Evolutionary conservation across 768 basidiomycete species (phyloP).

Genomic region (Suillus discolor): DNA sequence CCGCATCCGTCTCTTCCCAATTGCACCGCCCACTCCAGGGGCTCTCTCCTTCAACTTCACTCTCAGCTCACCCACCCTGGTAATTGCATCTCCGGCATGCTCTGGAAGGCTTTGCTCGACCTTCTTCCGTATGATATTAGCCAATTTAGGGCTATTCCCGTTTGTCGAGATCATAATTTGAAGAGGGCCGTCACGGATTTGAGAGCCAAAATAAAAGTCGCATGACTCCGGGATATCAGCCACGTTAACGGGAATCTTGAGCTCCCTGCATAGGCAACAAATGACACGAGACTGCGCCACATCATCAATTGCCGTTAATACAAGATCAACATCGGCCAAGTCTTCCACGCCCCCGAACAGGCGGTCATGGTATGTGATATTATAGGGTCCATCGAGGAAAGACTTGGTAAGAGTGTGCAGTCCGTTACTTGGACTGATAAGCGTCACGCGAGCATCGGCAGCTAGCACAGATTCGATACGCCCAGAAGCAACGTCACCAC

Average conservation of each 20-base stretch:
- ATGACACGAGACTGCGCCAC: slow-evolving; percentile 72
- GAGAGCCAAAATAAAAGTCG: slow-evolving; percentile 98
- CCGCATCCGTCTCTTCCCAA: slow-evolving; percentile 82
- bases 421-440: slow-evolving; percentile 72
- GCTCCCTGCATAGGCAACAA: slow-evolving; percentile 63
- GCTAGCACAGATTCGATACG: slow-evolving; percentile 84
- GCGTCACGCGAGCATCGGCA: slow-evolving; percentile 75
- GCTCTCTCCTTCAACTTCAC: slow-evolving; percentile 73
- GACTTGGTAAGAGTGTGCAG: slow-evolving; percentile 61
- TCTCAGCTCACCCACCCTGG: slow-evolving; percentile 77
- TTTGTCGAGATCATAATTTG: slow-evolving; percentile 97
- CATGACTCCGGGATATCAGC: slow-evolving; percentile 95
- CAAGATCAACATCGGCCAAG: slow-evolving; percentile 75
- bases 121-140: slow-evolving; percentile 74
- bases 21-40: slow-evolving; percentile 77
- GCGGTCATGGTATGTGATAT: slow-evolving; percentile 74
- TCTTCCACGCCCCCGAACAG: slow-evolving; percentile 67
- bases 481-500: slow-evolving; percentile 89
- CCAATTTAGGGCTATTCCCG: slow-evolving; percentile 90
- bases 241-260: slow-evolving; percentile 86
- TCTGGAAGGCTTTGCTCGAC: slow-evolving; percentile 72
- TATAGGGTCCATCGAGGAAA: slow-evolving; percentile 45
- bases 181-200: slow-evolving; percentile 86
- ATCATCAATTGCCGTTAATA: slow-evolving; percentile 92
- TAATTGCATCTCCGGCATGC: slow-evolving; percentile 75